phyloP scores from a whole-genome alignment of 2,329 filamentous ascomycete genomes.

The Fragosphaeria purpurea region DNA sequence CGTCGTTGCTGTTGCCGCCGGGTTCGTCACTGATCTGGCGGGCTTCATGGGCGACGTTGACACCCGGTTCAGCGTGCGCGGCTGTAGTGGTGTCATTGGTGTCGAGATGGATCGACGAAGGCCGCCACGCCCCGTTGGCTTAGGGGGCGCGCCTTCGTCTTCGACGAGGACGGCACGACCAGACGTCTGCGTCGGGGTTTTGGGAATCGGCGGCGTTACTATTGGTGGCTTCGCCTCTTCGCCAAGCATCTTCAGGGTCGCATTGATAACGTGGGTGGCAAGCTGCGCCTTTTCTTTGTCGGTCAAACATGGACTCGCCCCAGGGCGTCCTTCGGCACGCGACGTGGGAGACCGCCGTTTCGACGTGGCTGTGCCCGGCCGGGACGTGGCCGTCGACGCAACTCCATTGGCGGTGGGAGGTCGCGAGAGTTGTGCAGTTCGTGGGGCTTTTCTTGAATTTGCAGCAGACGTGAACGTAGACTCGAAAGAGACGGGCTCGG shows the following conservation, averaged over 20 bases:
- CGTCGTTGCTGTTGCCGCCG: conserved; percentile 23
- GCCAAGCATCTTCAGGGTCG: conserved; percentile 56
- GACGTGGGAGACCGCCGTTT: conserved; percentile 11
- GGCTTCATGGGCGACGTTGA: conserved; percentile 39
- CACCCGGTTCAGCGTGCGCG: conserved; percentile 51
- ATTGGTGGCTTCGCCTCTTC: conserved; percentile 49
- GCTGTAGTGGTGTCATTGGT: conserved; percentile 52
- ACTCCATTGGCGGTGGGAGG: conserved; percentile 13
- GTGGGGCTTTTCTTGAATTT: conserved; percentile 2
- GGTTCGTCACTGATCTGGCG: conserved; percentile 4
- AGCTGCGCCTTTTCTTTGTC: conserved; percentile 54
- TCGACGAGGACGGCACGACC: no score
- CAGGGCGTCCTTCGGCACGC: conserved; percentile 8
- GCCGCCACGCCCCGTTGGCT: conserved; percentile 26
- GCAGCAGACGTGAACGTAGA: conserved; percentile 18
- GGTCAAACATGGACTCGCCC: conserved; percentile 24
- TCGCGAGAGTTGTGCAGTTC: conserved; percentile 12
- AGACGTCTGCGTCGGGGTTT: neutral
- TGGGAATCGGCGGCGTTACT: conserved; percentile 18
- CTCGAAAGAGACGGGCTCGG: neutral
- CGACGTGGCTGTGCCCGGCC: conserved; percentile 17
- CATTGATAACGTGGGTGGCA: conserved; percentile 65
- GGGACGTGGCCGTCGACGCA: conserved; percentile 3
- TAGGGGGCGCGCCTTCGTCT: conserved; percentile 14
- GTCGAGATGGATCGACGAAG: conserved; percentile 46